phyloP scores from a whole-genome alignment of 2,329 filamentous ascomycete species.

The Alternaria ventricosa region DNA sequence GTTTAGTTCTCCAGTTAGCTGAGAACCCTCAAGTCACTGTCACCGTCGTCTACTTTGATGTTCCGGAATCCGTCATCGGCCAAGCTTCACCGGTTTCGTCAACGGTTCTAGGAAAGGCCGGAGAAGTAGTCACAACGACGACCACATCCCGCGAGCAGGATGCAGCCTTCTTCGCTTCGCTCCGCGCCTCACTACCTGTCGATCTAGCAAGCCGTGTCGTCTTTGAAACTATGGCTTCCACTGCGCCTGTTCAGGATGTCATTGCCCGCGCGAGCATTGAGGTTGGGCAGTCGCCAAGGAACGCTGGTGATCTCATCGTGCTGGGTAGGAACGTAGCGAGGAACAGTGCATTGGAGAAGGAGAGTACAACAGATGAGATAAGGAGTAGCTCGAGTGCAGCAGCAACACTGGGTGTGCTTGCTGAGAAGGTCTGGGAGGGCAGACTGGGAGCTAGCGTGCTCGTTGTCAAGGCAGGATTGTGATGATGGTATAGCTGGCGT shows the following conservation, averaged over 20 bases:
- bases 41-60: conserved; percentile 70
- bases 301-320: conserved; percentile 74
- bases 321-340: conserved; percentile 60
- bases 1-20: conserved; percentile 82
- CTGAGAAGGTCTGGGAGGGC: conserved; percentile 64
- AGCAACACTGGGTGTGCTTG: conserved; percentile 64
- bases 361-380: conserved; percentile 49
- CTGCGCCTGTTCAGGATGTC: conserved; percentile 51
- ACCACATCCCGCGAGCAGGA: conserved; percentile 51
- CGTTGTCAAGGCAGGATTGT: conserved; percentile 66
- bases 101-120: conserved; percentile 21
- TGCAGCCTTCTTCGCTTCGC: conserved; percentile 62
- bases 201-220: conserved; percentile 62
- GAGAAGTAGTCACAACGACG: conserved; percentile 13
- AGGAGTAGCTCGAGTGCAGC: conserved; percentile 37
- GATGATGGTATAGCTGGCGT: background rate
- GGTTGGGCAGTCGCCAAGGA: conserved; percentile 66
- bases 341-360: conserved; percentile 30
- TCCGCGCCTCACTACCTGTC: conserved; percentile 62
- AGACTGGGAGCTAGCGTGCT: conserved; percentile 71
- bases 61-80: conserved; percentile 30
- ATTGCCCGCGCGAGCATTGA: conserved; percentile 64
- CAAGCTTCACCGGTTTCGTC: conserved; percentile 6
- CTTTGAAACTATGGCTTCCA: conserved; percentile 58
- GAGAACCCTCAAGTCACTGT: conserved; percentile 80